A percentile compares a stretch with the other conserved stretches of the same genome.
Conservation (phyloP, 2,329 filamentous ascomycete species). For the Grosmannia huntii region DNA sequence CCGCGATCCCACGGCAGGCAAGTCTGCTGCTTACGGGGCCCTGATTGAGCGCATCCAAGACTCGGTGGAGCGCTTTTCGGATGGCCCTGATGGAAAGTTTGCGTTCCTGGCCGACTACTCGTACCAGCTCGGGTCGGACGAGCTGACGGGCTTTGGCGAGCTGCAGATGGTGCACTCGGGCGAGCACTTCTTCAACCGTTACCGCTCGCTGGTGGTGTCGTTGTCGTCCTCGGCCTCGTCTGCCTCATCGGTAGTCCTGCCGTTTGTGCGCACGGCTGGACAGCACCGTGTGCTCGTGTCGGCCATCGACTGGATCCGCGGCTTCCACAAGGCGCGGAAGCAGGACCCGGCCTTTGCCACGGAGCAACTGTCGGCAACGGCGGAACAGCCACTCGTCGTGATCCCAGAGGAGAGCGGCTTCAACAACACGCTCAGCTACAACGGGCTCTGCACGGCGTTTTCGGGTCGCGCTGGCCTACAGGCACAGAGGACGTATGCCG, state of each 20-base stretch:
- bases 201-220: conserved; percentile 45
- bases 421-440: conserved; percentile 70
- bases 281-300: conserved; percentile 36
- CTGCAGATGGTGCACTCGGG: conserved; percentile 64
- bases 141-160: conserved; percentile 53
- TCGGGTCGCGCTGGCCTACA: conserved; percentile 39
- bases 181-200: conserved; percentile 61
- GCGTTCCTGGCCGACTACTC: conserved; percentile 59
- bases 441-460: conserved; percentile 59
- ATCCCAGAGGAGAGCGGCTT: conserved; percentile 52
- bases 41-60: conserved; percentile 55
- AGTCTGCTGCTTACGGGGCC: conserved; percentile 49
- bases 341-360: conserved; percentile 23
- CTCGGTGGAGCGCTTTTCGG: conserved; percentile 22
- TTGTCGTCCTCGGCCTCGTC: neutral
- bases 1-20: conserved; percentile 61
- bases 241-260: conserved; percentile 25
- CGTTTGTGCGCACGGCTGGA: conserved; percentile 31
- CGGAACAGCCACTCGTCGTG: conserved; percentile 35
- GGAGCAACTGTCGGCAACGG: conserved; percentile 15
- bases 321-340: conserved; percentile 49
- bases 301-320: conserved; percentile 61
- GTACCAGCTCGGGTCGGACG: conserved; percentile 43
- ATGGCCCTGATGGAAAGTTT: conserved; percentile 48
- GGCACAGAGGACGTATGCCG: conserved; percentile 45